Conservation (phyloP, 164 flowering plant genomes). For the Cinnamomum chago region DNA sequence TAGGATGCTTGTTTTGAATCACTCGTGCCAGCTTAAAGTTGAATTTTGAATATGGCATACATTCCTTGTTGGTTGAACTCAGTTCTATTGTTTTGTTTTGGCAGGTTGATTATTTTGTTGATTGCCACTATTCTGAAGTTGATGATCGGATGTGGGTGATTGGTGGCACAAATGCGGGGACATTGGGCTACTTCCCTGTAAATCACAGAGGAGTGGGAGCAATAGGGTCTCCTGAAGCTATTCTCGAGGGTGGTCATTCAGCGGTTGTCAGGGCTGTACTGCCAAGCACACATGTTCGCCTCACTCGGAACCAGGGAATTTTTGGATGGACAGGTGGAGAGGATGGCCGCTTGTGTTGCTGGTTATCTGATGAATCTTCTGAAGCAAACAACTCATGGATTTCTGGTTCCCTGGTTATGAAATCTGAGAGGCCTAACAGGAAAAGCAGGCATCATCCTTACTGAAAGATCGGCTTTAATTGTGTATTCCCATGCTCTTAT, state of each 20-base stretch:
- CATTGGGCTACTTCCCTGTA: conserved; percentile 85
- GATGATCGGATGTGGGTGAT: conserved; percentile 67
- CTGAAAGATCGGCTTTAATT: conserved; percentile 12
- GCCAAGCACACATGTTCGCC: conserved; percentile 29
- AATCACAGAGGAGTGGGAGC: conserved; percentile 31
- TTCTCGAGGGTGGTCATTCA: conserved; percentile 76
- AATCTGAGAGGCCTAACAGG: conserved; percentile 33
- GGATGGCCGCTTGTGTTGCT: conserved; percentile 97
- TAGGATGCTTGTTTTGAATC: no score
- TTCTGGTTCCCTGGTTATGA: conserved; percentile 59
- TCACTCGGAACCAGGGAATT: conserved; percentile 30
- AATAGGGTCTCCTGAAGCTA: conserved; percentile 68
- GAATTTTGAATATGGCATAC: neutral
- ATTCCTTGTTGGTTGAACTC: neutral
- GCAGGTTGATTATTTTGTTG: conserved; percentile 95
- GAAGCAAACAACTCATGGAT: conserved; percentile 63
- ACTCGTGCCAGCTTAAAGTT: no score
- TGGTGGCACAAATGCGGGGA: conserved; percentile 82
- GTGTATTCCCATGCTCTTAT: neutral
- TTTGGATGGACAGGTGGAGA: conserved; percentile 99
- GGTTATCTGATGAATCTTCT: conserved; percentile 60
- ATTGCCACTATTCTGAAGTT: conserved; percentile 65
- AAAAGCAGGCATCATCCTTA: conserved; percentile 74
- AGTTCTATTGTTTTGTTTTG: neutral
- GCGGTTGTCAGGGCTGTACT: conserved; percentile 69